A percentile compares a stretch with the other conserved stretches of the same genome.
These are phyloP conservation scores for Populus hybrid DNA, from an alignment of 441 rosid species.

Conservation along the genomic window DNA sequence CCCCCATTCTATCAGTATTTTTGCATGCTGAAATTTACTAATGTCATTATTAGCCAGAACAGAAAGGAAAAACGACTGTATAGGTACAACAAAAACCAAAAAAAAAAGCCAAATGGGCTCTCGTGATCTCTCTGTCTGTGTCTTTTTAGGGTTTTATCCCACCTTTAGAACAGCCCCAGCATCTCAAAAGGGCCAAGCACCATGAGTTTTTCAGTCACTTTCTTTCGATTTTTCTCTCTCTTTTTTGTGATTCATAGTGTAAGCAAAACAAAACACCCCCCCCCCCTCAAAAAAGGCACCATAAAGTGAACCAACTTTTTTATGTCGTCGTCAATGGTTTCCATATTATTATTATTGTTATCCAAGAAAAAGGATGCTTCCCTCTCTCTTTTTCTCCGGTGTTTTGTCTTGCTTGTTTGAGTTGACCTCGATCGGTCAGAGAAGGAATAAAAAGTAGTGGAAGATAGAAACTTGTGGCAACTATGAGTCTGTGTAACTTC, in stretches of 20 bases:
- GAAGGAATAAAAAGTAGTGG: conserved; percentile 4
- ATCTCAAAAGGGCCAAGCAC: conserved; percentile 9
- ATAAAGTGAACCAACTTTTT: conserved; percentile 23
- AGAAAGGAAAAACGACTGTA: not conserved
- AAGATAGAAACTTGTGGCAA: not conserved
- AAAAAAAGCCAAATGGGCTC: conserved; percentile 25
- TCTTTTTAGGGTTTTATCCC: conserved; percentile 30
- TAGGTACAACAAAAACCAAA: not conserved
- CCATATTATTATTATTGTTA: not conserved
- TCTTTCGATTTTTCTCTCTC: conserved; percentile 16
- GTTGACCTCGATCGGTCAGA: conserved; percentile 15
- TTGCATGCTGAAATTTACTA: not conserved
- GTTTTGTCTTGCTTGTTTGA: not conserved
- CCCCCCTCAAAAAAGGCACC: no score
- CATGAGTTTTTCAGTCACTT: conserved; percentile 19
- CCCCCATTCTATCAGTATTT: not conserved
- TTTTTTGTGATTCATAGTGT: not conserved
- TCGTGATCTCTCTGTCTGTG: conserved; percentile 32
- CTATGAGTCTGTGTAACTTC: conserved; percentile 5
- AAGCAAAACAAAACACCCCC: not conserved
- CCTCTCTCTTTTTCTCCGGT: not conserved
- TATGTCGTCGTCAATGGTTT: conserved; percentile 5
- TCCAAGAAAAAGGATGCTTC: conserved; percentile 8
- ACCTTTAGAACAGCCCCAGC: conserved; percentile 13
- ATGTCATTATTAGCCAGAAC: not conserved